Conservation (phyloP, 257 asterid genomes). For the Apocynum venetum region DNA sequence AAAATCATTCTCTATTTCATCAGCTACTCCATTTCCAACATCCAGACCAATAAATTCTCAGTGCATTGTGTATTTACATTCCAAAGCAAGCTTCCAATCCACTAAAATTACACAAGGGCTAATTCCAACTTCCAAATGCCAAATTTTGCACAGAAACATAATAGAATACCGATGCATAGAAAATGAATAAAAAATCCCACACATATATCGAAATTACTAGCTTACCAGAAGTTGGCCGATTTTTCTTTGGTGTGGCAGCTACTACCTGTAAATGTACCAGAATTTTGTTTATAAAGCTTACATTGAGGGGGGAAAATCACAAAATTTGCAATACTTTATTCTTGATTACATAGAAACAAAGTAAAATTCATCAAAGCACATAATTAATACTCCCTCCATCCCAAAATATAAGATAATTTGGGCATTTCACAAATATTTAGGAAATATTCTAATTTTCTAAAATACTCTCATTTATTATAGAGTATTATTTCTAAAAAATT, state of each 20-base stretch:
- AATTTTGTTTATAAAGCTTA: background rate
- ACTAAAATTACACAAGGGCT: background rate
- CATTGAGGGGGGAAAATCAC: background rate
- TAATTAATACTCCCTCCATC: background rate
- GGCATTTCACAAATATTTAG: no score
- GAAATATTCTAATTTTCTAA: no score
- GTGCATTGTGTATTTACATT: background rate
- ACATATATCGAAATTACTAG: background rate
- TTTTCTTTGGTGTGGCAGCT: constrained; percentile 60
- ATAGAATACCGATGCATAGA: background rate
- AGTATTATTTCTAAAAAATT: no score
- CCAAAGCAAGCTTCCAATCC: background rate
- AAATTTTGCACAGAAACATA: background rate
- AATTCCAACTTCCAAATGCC: background rate
- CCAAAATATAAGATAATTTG: no score
- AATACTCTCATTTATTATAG: no score
- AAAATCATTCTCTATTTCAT: background rate
- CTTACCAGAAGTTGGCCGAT: constrained; percentile 61
- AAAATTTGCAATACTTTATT: background rate
- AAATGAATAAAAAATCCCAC: background rate
- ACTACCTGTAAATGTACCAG: constrained; percentile 40
- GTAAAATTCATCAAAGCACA: background rate
- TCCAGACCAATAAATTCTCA: background rate
- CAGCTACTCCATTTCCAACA: background rate
- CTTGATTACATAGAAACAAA: background rate